Percentiles rank a stretch among this genome's conserved stretches.
Conservation (phyloP, 2,329 filamentous ascomycete species). For the Emericellopsis atlantica region DNA sequence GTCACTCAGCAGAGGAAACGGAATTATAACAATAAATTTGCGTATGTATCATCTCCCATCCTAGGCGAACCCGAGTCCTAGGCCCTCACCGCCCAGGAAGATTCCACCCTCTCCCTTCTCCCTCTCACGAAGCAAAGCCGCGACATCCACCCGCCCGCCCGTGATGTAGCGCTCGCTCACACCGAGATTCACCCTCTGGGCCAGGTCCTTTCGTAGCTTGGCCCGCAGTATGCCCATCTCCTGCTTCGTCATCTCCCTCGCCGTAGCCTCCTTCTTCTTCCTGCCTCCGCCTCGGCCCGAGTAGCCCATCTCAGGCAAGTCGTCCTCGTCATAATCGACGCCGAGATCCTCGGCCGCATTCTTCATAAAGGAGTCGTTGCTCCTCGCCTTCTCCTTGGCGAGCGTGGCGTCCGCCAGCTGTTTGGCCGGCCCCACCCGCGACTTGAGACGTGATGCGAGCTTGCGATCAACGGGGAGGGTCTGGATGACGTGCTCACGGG, state of each 20-base stretch:
- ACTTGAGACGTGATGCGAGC: conserved; percentile 62
- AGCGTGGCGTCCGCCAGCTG: conserved; percentile 70
- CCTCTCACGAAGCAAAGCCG: conserved; percentile 51
- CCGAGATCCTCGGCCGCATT: conserved; percentile 84
- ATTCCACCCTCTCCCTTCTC: conserved; percentile 27
- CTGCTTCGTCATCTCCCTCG: conserved; percentile 53
- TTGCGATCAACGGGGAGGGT: conserved; percentile 76
- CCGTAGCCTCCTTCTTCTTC: conserved; percentile 63
- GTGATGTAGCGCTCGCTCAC: conserved; percentile 82
- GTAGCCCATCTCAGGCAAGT: conserved; percentile 51
- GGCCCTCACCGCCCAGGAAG: conserved; percentile 27
- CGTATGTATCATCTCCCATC: too few relatives aligned
- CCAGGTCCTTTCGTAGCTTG: conserved; percentile 59
- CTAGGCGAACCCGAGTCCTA: conserved; percentile 6
- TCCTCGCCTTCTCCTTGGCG: conserved; percentile 76
- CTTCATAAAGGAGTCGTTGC: conserved; percentile 75
- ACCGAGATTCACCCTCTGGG: conserved; percentile 68
- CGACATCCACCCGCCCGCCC: conserved; percentile 71
- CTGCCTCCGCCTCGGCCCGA: conserved; percentile 60
- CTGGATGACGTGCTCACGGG: conserved; percentile 56
- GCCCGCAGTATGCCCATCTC: conserved; percentile 60
- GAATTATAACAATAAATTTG: conserved; percentile 13
- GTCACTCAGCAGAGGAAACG: conserved; percentile 16
- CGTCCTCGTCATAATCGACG: conserved; percentile 86
- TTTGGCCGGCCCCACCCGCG: conserved; percentile 71